Base-by-base conservation (phyloP, 2,329 filamentous ascomycete species). In the Berkeleyomyces basicola region DNA sequence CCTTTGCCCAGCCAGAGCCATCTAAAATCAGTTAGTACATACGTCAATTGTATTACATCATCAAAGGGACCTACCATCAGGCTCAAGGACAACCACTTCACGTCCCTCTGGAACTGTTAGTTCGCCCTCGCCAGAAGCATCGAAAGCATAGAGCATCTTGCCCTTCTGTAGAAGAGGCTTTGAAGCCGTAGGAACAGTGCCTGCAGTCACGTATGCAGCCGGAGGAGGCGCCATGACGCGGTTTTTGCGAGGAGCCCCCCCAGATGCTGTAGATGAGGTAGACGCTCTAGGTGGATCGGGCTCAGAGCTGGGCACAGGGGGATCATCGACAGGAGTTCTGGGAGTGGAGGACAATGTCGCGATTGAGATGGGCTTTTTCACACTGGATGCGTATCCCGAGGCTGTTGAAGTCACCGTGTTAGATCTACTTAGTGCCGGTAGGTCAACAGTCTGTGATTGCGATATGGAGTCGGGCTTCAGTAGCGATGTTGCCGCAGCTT, bases 381-480 rank as follows among this genome's bases (percentile, higher is more conserved):
- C 88, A 69, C 85, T 90, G 14, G 86, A 84, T 2, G 88, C 87
- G 70, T 92, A 96, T 9, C 90, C 90, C 0, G 91, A 96, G 71
- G 87, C 93, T 37, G 95, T 75, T 0, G 90, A 96, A 67, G 85
- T 93, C 79, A 96, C 90, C 0, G 92, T 97, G 70, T 96, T 89
- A 66, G 86, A 86, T 47, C 91, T 82, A 66, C 80, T 87, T 60
- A 96, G 76, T 6, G 80, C 78, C 0, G 88, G 85, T 61, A 85
- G 76, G 64, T 88, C 85, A 3, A 84, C 77, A 14, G 80, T 75
- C 43, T 80, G 78, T 16, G 78, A 74, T 11, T 75, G 70, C 5
- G 75, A 71, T n/a, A 74, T 75, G n/a, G 74, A 71, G 23, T 73
- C 72, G 0, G 81, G 77, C 47, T 76, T 77, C 5, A 82, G 71